Evolutionary conservation across 2,329 filamentous ascomycete genomes (phyloP).

Genomic region (Trichoderma polysporum): DNA sequence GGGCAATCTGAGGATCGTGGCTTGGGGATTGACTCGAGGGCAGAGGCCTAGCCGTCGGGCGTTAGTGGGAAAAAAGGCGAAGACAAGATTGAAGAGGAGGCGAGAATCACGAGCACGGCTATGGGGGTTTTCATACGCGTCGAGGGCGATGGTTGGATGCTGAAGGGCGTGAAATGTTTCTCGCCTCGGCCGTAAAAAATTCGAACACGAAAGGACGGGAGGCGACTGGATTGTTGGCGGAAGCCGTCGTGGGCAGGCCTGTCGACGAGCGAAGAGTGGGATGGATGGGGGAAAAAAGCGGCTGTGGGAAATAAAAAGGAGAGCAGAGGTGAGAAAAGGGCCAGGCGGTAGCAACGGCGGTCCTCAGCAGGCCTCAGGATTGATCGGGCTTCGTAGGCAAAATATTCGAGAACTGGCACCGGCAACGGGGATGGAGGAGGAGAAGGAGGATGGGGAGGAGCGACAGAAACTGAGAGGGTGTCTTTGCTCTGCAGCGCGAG

Average conservation of each 20-base stretch:
- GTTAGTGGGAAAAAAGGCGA: slow-evolving; percentile 10
- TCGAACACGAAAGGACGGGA: slow-evolving; percentile 30
- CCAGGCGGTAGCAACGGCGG: not conserved
- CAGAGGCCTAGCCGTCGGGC: slow-evolving; percentile 8
- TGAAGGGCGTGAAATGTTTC: slow-evolving; percentile 30
- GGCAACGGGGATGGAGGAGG: slow-evolving; percentile 35
- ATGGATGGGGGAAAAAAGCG: slow-evolving; percentile 21
- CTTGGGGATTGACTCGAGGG: slow-evolving; percentile 2
- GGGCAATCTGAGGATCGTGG: slow-evolving; percentile 3
- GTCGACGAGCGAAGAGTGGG: slow-evolving; percentile 4
- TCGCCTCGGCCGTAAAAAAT: slow-evolving; percentile 35
- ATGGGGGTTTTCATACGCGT: slow-evolving; percentile 24
- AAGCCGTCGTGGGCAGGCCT: slow-evolving; percentile 4
- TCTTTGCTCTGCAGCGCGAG: slow-evolving; percentile 28
- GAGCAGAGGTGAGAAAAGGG: slow-evolving; percentile 16
- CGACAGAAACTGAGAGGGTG: slow-evolving; percentile 35
- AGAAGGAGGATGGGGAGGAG: slow-evolving; percentile 39
- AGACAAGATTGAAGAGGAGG: not conserved
- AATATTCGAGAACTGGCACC: slow-evolving; percentile 34
- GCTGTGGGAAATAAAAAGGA: slow-evolving; percentile 22
- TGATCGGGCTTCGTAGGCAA: slow-evolving; percentile 11
- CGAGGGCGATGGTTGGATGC: slow-evolving; percentile 27
- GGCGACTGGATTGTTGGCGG: slow-evolving; percentile 25
- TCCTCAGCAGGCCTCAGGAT: slow-evolving; percentile 2
- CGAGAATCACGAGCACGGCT: slow-evolving; percentile 22